Conservation (phyloP, 768 basidiomycete genomes). For the Auriculariales sp. region DNA sequence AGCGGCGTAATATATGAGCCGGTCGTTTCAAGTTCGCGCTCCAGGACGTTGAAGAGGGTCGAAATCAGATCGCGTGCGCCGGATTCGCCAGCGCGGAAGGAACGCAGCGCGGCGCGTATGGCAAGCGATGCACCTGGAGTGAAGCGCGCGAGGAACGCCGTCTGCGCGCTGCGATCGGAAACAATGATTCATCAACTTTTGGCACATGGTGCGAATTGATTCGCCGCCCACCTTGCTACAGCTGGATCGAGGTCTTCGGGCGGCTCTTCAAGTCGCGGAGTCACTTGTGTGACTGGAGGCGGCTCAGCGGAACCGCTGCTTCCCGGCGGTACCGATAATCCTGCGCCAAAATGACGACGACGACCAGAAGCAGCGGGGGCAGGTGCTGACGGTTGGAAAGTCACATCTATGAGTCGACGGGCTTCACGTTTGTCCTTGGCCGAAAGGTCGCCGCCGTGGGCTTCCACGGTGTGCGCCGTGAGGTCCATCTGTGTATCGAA, state of each 20-base stretch:
- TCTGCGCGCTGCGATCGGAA: slow-evolving; percentile 48
- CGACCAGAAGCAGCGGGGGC: slow-evolving; percentile 22
- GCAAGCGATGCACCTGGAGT: slow-evolving; percentile 45
- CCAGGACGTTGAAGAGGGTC: slow-evolving; percentile 72
- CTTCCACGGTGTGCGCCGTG: slow-evolving; percentile 80
- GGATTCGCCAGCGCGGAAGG: slow-evolving; percentile 64
- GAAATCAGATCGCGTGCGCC: slow-evolving; percentile 74
- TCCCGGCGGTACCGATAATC: neutral
- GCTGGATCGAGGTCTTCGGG: slow-evolving; percentile 17
- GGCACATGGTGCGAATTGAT: neutral
- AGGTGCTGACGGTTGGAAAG: slow-evolving; percentile 55
- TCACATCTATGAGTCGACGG: slow-evolving; percentile 42
- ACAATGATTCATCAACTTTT: neutral
- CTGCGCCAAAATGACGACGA: slow-evolving; percentile 11
- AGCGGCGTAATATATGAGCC: slow-evolving; percentile 57
- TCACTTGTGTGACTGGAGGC: slow-evolving; percentile 13
- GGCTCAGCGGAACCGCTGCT: slow-evolving; percentile 1
- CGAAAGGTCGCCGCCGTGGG: slow-evolving; percentile 63
- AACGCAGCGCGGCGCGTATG: slow-evolving; percentile 60
- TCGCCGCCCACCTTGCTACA: slow-evolving; percentile 2
- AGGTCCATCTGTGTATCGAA: slow-evolving; percentile 80
- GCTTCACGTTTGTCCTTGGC: slow-evolving; percentile 55
- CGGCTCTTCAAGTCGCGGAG: slow-evolving; percentile 7
- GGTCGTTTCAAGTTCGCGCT: slow-evolving; percentile 53
- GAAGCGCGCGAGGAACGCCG: slow-evolving; percentile 49